Evolutionary conservation across 148 eudicot genomes (phyloP).

Genomic region (Vaccinium vitisidaea): DNA sequence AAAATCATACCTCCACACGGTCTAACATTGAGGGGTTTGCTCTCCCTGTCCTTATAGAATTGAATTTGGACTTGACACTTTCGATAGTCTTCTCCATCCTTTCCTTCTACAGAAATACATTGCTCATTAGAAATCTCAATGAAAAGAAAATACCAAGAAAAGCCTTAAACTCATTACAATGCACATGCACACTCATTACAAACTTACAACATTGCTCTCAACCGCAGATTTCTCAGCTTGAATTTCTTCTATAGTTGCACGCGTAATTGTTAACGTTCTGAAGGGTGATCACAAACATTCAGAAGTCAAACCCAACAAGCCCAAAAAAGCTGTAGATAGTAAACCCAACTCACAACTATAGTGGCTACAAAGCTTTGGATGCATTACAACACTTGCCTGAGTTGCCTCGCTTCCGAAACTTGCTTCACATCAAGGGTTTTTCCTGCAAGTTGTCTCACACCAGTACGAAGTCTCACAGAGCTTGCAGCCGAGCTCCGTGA

Average conservation of each 20-base stretch:
- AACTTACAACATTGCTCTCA: conserved; percentile 74
- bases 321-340: background rate
- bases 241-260: conserved; percentile 90
- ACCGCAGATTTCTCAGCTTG: conserved; percentile 81
- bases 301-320: background rate
- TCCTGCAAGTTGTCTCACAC: conserved; percentile 31
- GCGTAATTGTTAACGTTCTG: conserved; percentile 62
- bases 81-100: conserved; percentile 98
- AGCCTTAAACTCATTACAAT: background rate
- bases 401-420: conserved; percentile 50
- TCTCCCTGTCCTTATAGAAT: conserved; percentile 82
- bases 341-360: background rate
- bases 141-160: background rate
- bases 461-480: conserved; percentile 45
- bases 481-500: conserved; percentile 62
- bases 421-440: conserved; percentile 36
- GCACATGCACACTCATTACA: background rate
- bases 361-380: background rate
- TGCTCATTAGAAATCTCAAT: background rate
- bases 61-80: conserved; percentile 61
- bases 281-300: conserved; percentile 25
- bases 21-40: conserved; percentile 87
- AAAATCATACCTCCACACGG: conserved; percentile 62
- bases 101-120: conserved; percentile 54
- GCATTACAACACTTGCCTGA: background rate